Conservation (phyloP, 352 stramenopile genomes). For the Pythium oligandrum region DNA sequence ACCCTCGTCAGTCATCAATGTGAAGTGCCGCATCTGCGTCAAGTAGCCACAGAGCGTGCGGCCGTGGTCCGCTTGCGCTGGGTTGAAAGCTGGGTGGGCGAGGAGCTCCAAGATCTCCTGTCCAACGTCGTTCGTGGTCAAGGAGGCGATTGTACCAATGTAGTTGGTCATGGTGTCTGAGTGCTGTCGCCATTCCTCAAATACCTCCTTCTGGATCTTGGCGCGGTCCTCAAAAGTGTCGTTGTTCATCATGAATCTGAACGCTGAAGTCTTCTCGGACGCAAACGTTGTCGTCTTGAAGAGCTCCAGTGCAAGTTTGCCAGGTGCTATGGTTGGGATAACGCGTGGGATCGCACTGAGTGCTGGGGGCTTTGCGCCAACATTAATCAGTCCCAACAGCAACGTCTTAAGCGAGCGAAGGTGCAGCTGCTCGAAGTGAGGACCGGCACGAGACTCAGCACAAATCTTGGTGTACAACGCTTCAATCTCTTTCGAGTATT, state of each 20-base stretch:
- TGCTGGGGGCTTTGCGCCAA: conserved; percentile 40
- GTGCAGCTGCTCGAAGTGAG: conserved; percentile 67
- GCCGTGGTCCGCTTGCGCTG: conserved; percentile 63
- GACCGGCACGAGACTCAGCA: conserved; percentile 30
- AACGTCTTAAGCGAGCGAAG: conserved; percentile 63
- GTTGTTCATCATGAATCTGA: conserved; percentile 59
- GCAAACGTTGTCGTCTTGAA: conserved; percentile 70
- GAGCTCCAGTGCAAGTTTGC: conserved; percentile 48
- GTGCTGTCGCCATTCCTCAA: conserved; percentile 62
- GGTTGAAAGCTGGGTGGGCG: conserved; percentile 69
- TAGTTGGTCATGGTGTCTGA: conserved; percentile 79
- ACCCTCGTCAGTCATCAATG: conserved; percentile 66
- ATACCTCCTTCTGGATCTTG: conserved; percentile 65
- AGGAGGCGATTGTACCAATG: conserved; percentile 64
- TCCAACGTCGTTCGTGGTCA: conserved; percentile 58
- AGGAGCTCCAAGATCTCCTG: conserved; percentile 68
- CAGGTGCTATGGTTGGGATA: conserved; percentile 33
- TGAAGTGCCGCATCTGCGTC: conserved; percentile 72
- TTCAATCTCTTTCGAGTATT: conserved; percentile 58
- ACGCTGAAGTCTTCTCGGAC: conserved; percentile 51
- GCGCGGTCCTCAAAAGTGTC: conserved; percentile 48
- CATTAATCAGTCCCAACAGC: conserved; percentile 52
- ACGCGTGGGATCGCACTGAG: conserved; percentile 39
- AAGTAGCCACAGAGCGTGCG: conserved; percentile 57
- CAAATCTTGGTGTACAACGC: conserved; percentile 52